Evolutionary conservation across 371 early-diverging fungal species (phyloP).

Genomic region (Syncephalastrum racemosum): DNA sequence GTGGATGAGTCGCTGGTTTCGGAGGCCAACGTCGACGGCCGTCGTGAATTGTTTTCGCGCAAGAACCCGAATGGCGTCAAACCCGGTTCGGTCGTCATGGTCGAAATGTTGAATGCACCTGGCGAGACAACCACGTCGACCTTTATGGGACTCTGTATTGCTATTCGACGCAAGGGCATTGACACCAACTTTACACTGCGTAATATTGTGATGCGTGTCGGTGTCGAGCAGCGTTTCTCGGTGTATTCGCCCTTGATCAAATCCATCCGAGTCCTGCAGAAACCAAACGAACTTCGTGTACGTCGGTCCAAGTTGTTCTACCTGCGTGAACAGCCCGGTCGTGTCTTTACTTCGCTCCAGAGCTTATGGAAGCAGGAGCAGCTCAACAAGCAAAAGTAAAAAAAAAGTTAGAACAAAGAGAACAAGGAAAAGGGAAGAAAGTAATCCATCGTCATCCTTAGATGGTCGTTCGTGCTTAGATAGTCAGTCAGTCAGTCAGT

Average conservation of each 20-base stretch:
- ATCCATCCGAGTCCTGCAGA: slow-evolving; percentile 69
- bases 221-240: slow-evolving; percentile 79
- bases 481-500: no score
- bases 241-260: slow-evolving; percentile 86
- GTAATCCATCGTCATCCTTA: no score
- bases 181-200: slow-evolving; percentile 80
- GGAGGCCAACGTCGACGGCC: slow-evolving; percentile 63
- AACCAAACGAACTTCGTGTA: slow-evolving; percentile 56
- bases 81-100: slow-evolving; percentile 73
- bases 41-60: slow-evolving; percentile 57
- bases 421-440: no score
- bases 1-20: slow-evolving; percentile 61
- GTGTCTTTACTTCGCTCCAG: slow-evolving; percentile 63
- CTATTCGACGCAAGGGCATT: slow-evolving; percentile 78
- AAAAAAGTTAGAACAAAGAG: no score
- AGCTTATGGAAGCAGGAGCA: slow-evolving; percentile 57
- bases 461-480: no score
- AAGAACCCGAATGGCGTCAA: slow-evolving; percentile 52
- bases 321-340: slow-evolving; percentile 77
- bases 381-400: slow-evolving; percentile 23
- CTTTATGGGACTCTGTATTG: slow-evolving; percentile 80
- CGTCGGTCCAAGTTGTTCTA: slow-evolving; percentile 82
- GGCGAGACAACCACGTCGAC: slow-evolving; percentile 64
- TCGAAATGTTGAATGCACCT: slow-evolving; percentile 71
- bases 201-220: slow-evolving; percentile 79